Conservation (phyloP, 257 asterid genomes). For the Nyctanthes arbortristis region DNA sequence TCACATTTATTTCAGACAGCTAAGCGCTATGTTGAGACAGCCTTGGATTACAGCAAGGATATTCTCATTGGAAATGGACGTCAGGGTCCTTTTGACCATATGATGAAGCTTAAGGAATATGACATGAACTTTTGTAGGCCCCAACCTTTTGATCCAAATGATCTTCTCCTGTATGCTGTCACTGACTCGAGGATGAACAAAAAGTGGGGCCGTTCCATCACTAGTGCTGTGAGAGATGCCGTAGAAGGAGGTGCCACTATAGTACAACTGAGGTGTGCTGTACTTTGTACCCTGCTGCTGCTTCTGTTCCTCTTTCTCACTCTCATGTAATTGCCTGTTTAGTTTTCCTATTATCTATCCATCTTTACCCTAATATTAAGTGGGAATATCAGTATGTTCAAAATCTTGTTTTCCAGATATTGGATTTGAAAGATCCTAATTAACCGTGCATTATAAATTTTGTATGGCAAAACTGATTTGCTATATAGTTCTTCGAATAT, state of each 20-base stretch:
- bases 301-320: neutral
- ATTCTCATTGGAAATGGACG: constrained; percentile 67
- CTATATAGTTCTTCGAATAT: neutral
- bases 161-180: constrained; percentile 88
- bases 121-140: constrained; percentile 24
- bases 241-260: constrained; percentile 93
- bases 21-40: constrained; percentile 70
- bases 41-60: constrained; percentile 79
- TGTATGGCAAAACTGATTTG: neutral
- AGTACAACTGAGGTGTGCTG: constrained; percentile 78
- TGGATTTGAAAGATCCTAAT: neutral
- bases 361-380: neutral
- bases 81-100: constrained; percentile 94
- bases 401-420: neutral
- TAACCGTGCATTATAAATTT: neutral
- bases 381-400: neutral
- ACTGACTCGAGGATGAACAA: constrained; percentile 93
- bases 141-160: constrained; percentile 59
- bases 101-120: constrained; percentile 65
- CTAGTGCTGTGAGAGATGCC: constrained; percentile 82
- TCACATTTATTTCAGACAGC: constrained; percentile 58
- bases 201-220: constrained; percentile 76
- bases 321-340: neutral
- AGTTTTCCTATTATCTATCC: neutral
- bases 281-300: neutral